These are phyloP conservation scores for Gryganskiella cystojenkinii DNA, from an alignment of 192 early-diverging fungal genomes.

Conservation along the genomic window DNA sequence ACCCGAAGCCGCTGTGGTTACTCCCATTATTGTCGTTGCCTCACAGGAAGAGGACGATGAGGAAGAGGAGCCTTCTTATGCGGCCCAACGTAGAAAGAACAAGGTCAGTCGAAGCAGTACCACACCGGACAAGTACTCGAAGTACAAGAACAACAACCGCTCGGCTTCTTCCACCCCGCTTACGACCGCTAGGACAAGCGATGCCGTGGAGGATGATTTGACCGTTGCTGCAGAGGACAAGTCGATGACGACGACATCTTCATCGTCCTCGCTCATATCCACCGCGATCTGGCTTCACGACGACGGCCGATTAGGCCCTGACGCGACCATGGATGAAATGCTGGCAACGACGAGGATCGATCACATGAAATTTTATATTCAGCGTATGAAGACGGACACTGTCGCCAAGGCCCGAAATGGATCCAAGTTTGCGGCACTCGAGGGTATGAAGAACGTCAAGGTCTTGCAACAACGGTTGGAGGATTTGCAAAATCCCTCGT, in stretches of 20 bases:
- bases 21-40: not conserved
- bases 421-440: constrained; percentile 43
- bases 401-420: constrained; percentile 47
- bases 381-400: constrained; percentile 49
- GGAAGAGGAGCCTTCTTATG: constrained; percentile 23
- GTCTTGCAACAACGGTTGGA: constrained; percentile 28
- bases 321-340: constrained; percentile 32
- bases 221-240: not conserved
- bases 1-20: not conserved
- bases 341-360: constrained; percentile 31
- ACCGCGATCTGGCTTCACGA: too few relatives aligned
- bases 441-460: constrained; percentile 53
- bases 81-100: constrained; percentile 17
- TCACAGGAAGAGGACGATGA: constrained; percentile 24
- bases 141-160: constrained; percentile 32
- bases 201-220: constrained; percentile 8
- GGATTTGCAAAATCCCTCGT: constrained; percentile 12
- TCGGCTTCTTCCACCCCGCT: not conserved
- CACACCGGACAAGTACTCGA: constrained; percentile 44
- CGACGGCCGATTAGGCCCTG: constrained; percentile 27
- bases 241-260: too few relatives aligned
- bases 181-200: constrained; percentile 4
- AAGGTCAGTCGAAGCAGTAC: constrained; percentile 29
- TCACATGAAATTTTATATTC: constrained; percentile 43
- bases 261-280: too few relatives aligned